These are phyloP conservation scores for Typha latifolia DNA, from an alignment of 176 grass and related monocot genomes.

Conservation along the genomic window DNA sequence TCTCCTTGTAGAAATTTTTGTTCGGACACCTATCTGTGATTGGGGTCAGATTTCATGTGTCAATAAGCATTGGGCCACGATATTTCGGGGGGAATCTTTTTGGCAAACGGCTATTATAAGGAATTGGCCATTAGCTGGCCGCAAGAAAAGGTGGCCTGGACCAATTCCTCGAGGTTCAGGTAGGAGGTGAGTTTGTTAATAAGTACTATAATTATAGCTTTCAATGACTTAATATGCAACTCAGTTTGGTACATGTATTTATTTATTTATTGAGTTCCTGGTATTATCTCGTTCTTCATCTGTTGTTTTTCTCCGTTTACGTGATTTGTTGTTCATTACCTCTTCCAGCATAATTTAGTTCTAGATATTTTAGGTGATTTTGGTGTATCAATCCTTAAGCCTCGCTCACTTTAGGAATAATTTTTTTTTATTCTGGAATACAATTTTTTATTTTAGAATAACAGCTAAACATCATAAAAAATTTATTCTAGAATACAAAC, in stretches of 20 bases:
- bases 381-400: too few relatives aligned
- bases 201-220: background rate
- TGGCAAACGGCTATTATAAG: constrained; percentile 75
- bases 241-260: background rate
- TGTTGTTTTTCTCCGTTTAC: too few relatives aligned
- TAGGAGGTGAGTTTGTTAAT: constrained; percentile 52
- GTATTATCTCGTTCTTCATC: too few relatives aligned
- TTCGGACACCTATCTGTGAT: constrained; percentile 42
- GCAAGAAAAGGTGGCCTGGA: constrained; percentile 79
- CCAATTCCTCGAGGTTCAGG: constrained; percentile 87
- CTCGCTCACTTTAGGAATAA: too few relatives aligned
- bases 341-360: too few relatives aligned
- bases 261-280: background rate
- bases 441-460: too few relatives aligned
- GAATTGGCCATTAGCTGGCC: constrained; percentile 57
- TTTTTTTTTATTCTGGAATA: too few relatives aligned
- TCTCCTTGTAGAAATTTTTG: constrained; percentile 73
- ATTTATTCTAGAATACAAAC: too few relatives aligned
- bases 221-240: constrained; percentile 3
- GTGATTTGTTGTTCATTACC: too few relatives aligned
- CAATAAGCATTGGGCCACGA: constrained; percentile 61
- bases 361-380: too few relatives aligned
- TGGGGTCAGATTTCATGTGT: constrained; percentile 79
- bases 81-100: constrained; percentile 72
- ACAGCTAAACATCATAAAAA: too few relatives aligned